A percentile compares a stretch with the other conserved stretches of the same genome.
These are phyloP conservation scores for Basipetospora chlamydospora DNA, from an alignment of 2,329 filamentous ascomycete genomes.

Conservation along the genomic window DNA sequence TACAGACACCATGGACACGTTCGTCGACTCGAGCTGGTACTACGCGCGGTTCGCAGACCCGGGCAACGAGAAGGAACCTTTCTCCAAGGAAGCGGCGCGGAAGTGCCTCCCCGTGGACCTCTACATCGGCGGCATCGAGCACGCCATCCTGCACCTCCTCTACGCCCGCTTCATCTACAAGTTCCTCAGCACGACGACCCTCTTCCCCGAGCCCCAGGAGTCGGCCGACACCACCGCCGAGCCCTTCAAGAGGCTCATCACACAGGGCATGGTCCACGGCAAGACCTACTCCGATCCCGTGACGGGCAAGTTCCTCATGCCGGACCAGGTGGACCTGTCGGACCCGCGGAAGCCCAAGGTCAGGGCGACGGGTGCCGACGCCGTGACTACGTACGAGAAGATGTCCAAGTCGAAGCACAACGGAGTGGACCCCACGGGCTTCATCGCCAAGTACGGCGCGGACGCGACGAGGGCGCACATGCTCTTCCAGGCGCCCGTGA, in stretches of 20 bases:
- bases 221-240: constrained; percentile 32
- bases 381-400: constrained; percentile 63
- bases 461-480: constrained; percentile 78
- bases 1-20: constrained; percentile 93
- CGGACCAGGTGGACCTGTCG: constrained; percentile 55
- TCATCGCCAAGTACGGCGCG: constrained; percentile 62
- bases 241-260: constrained; percentile 69
- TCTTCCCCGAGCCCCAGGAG: constrained; percentile 26
- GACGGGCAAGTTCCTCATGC: constrained; percentile 63
- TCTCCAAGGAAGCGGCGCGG: constrained; percentile 41
- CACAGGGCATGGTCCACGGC: constrained; percentile 88
- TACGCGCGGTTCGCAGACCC: constrained; percentile 68
- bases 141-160: constrained; percentile 78
- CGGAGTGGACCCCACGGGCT: constrained; percentile 65
- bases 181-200: constrained; percentile 48
- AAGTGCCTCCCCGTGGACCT: constrained; percentile 61
- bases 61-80: constrained; percentile 44
- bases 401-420: constrained; percentile 96
- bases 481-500: constrained; percentile 75
- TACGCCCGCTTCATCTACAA: constrained; percentile 88
- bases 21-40: constrained; percentile 93
- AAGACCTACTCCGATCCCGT: constrained; percentile 64
- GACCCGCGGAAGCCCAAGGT: constrained; percentile 43
- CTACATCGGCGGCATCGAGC: constrained; percentile 83
- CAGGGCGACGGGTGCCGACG: constrained; percentile 40